These are phyloP conservation scores for Aureobasidium musti DNA, from an alignment of 2,329 filamentous ascomycete species.

Conservation along the genomic window DNA sequence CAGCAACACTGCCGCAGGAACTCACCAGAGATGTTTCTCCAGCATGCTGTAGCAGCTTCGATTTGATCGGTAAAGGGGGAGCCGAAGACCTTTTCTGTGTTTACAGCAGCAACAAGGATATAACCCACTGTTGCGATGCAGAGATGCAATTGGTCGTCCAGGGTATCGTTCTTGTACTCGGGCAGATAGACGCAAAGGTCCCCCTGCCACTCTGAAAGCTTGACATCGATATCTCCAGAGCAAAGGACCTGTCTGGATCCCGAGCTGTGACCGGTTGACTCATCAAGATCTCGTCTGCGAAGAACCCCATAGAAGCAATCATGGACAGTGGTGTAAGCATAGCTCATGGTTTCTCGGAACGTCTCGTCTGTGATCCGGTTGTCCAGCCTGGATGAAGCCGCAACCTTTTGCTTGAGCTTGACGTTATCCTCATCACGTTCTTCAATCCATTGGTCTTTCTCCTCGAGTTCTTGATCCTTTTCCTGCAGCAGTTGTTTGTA, in stretches of 20 bases:
- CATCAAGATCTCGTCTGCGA: neutral
- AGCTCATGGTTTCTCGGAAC: neutral
- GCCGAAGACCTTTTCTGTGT: neutral
- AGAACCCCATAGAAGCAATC: neutral
- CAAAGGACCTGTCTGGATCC: too few species aligned
- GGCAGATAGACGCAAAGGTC: neutral
- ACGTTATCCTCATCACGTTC: neutral
- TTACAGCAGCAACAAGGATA: neutral
- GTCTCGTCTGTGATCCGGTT: neutral
- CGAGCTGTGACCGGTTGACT: neutral
- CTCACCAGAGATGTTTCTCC: neutral
- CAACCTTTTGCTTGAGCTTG: neutral
- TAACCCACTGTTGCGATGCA: neutral
- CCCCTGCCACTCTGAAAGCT: neutral
- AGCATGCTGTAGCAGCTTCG: neutral
- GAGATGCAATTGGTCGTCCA: neutral
- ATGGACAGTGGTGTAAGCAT: neutral
- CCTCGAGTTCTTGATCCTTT: neutral
- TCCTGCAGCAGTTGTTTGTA: neutral
- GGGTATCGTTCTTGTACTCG: neutral
- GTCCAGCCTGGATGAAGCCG: constrained; percentile 8
- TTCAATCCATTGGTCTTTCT: too few species aligned
- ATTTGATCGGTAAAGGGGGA: neutral
- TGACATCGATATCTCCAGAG: neutral
- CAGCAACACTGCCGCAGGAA: too few species aligned